Evolutionary conservation across 805 yeast species (phyloP), one percentile per base, ranked within the genome.

Genomic region (Wickerhamiella sorbophila): DNA sequence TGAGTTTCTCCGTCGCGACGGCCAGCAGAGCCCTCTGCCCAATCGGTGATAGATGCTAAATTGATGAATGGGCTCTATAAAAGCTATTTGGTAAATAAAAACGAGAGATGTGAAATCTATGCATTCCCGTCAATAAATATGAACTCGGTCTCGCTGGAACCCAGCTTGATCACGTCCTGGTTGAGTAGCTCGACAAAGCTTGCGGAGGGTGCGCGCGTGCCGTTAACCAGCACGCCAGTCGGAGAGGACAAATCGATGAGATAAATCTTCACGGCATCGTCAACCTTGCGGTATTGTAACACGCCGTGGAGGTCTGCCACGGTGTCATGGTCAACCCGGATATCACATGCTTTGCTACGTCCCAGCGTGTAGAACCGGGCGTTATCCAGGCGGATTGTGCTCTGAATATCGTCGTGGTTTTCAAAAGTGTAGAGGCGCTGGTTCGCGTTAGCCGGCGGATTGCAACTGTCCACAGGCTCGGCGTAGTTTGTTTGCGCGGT

Each of bases 231-330:
- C 2, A 72, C 67, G 1, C 71, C 71, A 48, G 66, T 66, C 12
- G 68, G 59, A 2, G 70, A 65, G 14, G 63, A 65, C 21, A 69
- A 48, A 44, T 68, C 73, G 22, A 67, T 63, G 5, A 69, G 41
- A 43, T 64, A 67, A 5, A 65, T 63, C 16, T 52, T 49, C 15
- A 53, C 39, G 36, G 12, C 21, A 19, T 48, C 48, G 16, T 42
- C 32, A 26, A 31, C 14, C 22, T 26, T 15, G 34, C 67, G 52
- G 44, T 64, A 67, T 43, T 69, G 73, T 4, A 69, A 53, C 0
- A 60, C 72, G 17, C 71, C 70, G 43, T 68, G 74, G 46, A 66
- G 70, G 52, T 36, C 31, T 2, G 18, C 34, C 3, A 22, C 34
- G 12, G 32, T 12, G 17, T 21, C 32, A 17, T 22, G 42, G 4